phyloP scores from a whole-genome alignment of 805 yeast species.

The Hagleromyces aurorensis region DNA sequence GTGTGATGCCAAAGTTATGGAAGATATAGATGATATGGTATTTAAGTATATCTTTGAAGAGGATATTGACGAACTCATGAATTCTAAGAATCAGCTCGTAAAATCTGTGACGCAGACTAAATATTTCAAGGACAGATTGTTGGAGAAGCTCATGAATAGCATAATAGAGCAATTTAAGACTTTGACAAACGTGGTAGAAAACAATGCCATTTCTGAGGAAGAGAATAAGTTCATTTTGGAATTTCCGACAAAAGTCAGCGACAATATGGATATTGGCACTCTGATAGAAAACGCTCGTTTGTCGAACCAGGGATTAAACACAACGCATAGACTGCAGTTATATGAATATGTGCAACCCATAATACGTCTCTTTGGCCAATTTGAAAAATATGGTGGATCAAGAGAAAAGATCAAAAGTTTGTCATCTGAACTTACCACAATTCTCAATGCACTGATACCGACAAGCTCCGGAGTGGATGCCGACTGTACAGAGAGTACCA shows the following conservation, averaged over 20 bases:
- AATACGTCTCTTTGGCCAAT: constrained; percentile 4
- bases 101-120: constrained; percentile 9
- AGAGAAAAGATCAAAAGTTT: too few relatives aligned
- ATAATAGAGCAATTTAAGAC: constrained; percentile 5
- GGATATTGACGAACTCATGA: constrained; percentile 8
- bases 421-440: too few relatives aligned
- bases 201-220: constrained; percentile 1
- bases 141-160: constrained; percentile 7
- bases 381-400: constrained; percentile 9
- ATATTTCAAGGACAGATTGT: constrained; percentile 7
- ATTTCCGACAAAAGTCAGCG: constrained; percentile 1
- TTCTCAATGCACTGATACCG: too few relatives aligned
- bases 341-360: constrained; percentile 7
- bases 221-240: constrained; percentile 1
- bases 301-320: constrained; percentile 12
- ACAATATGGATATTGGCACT: constrained; percentile 3
- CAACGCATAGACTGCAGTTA: constrained; percentile 6
- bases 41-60: constrained; percentile 12
- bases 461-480: too few relatives aligned
- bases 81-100: constrained; percentile 7
- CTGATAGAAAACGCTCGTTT: constrained; percentile 8
- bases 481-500: too few relatives aligned
- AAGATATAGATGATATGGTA: constrained; percentile 5
- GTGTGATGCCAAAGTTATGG: constrained; percentile 11
- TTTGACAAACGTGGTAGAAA: constrained; percentile 3